Evolutionary conservation across 768 basidiomycete genomes (phyloP).

Genomic region (Mycena metata): DNA sequence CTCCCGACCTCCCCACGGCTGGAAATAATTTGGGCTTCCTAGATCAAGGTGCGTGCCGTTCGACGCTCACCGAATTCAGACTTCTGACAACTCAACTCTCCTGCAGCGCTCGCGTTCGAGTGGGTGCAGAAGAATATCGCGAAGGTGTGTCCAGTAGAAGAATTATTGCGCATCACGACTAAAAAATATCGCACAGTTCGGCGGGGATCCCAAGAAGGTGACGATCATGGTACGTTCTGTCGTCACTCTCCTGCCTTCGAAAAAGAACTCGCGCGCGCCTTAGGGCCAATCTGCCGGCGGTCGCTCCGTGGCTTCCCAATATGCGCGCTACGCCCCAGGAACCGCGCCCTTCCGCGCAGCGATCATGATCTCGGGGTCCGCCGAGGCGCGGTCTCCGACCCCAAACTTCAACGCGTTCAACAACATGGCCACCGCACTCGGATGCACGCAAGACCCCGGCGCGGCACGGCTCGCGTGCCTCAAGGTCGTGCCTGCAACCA

Average conservation of each 20-base stretch:
- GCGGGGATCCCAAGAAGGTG: conserved; percentile 2
- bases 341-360: conserved; percentile 27
- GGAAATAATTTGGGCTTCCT: conserved; percentile 39
- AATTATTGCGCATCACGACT: too few relatives aligned
- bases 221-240: conserved; percentile 34
- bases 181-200: neutral
- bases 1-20: conserved; percentile 29
- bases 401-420: conserved; percentile 29
- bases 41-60: conserved; percentile 44
- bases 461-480: conserved; percentile 41
- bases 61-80: neutral
- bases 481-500: conserved; percentile 40
- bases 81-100: neutral
- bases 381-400: neutral
- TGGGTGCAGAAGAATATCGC: conserved; percentile 12
- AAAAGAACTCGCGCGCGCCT: neutral
- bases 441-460: conserved; percentile 41
- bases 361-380: conserved; percentile 27
- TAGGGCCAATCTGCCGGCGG: conserved; percentile 32
- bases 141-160: too few relatives aligned
- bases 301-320: neutral
- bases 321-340: conserved; percentile 2
- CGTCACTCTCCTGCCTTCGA: neutral
- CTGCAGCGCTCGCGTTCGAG: neutral
- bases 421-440: conserved; percentile 29